Evolutionary conservation across 139 green algal species (phyloP), one percentile per base, ranked within the genome.

Genomic region (Chlorella sp.): DNA sequence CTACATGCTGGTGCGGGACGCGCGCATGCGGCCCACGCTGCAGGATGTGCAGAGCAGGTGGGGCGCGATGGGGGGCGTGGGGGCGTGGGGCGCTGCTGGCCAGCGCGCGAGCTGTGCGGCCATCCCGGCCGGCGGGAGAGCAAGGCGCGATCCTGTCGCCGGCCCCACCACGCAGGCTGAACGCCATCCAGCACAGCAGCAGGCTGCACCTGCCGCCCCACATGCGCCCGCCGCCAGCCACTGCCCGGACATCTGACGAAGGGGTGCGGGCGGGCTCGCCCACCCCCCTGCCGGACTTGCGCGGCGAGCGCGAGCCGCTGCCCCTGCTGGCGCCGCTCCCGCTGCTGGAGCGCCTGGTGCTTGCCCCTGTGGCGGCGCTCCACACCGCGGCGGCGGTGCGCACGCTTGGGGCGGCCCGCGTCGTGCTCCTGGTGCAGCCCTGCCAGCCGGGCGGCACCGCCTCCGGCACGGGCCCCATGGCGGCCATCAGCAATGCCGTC

Each of bases 1-100:
- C 15, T 91, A 75, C 77, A 91, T 95, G 21, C 79, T 96, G 41
- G 79, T 88, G 14, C 71, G 91, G 8, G 84, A 93, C 38, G 82
- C 83, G 0, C 38, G 48, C 0, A 73, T 77, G 62, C 75, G 91
- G 21, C 90, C 91, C 50, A 81, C 77, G 3, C 74, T 91, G 46
- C 41, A 48, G 14, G 83, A 89, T 61, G 48, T 82, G 21, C 43
- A 74, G 41, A 35, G 33, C 45, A 73, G 74, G 65, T 79, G 67
- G 17, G 71, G 29, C 8, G 5, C 50, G 51, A 5, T 53, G 41
- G 17, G 45, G 45, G 45, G 12, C 12, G 45, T 14, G 45, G 45
- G 45, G 45, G 11, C n/a, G n/a, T n/a, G n/a, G n/a, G n/a, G n/a
- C n/a, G n/a, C n/a, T n/a, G n/a, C n/a, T n/a, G n/a, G n/a, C n/a